A percentile compares a stretch with the other conserved stretches of the same genome.
phyloP scores from a whole-genome alignment of 1,139 yeast genomes.

The Candida glucosophila region DNA sequence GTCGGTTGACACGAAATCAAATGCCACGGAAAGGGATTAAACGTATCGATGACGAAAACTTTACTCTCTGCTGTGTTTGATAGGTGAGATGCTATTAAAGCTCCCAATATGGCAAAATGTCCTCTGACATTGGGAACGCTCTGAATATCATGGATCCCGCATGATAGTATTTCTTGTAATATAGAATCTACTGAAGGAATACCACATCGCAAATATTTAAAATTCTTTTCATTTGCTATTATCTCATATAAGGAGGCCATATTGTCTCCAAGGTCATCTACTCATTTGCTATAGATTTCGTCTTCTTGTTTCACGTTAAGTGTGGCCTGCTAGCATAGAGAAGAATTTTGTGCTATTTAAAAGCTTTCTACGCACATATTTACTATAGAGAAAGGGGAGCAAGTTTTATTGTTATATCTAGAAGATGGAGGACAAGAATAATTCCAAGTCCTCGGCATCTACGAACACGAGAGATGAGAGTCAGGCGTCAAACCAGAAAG shows the following conservation, averaged over 20 bases:
- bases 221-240: constrained; percentile 7
- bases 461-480: too few species aligned
- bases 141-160: constrained; percentile 29
- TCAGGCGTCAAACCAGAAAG: too few species aligned
- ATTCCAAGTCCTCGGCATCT: too few species aligned
- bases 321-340: too few species aligned
- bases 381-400: too few species aligned
- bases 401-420: too few species aligned
- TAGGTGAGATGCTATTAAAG: constrained; percentile 24
- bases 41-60: constrained; percentile 21
- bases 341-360: too few species aligned
- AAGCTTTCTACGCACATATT: too few species aligned
- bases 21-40: constrained; percentile 22
- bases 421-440: too few species aligned
- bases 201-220: constrained; percentile 15
- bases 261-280: too few species aligned
- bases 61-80: constrained; percentile 4
- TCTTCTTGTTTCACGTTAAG: too few species aligned
- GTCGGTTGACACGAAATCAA: constrained; percentile 11
- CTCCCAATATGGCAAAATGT: constrained; percentile 13
- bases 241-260: constrained; percentile 11
- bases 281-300: too few species aligned
- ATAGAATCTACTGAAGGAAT: constrained; percentile 20
- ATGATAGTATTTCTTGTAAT: constrained; percentile 7
- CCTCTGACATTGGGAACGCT: constrained; percentile 25